These are phyloP conservation scores for Guillardia theta DNA, from an alignment of 78 protist species.

Conservation along the genomic window DNA sequence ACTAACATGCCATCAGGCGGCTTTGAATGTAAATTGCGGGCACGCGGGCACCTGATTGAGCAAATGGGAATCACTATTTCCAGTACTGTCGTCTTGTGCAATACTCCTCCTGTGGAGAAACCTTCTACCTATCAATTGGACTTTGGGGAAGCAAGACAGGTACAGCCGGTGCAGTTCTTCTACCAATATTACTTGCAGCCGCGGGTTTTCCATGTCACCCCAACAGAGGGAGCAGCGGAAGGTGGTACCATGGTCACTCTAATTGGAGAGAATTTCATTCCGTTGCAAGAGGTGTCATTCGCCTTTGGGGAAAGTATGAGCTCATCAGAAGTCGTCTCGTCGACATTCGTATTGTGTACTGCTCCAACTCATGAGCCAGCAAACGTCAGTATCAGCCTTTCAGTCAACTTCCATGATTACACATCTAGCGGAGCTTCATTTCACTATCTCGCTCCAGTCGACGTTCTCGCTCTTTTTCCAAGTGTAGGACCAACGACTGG, in stretches of 20 bases:
- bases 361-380: neutral
- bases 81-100: no score
- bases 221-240: neutral
- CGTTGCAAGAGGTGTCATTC: neutral
- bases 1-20: no score
- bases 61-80: no score
- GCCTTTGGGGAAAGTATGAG: neutral
- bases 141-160: no score
- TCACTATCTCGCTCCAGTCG: neutral
- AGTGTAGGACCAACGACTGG: neutral
- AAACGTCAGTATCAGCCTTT: neutral
- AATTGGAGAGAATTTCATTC: neutral
- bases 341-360: neutral
- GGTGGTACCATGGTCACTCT: neutral
- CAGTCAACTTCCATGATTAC: neutral
- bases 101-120: no score
- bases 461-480: neutral
- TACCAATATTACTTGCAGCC: neutral
- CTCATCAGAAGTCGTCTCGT: neutral
- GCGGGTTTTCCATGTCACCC: neutral
- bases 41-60: no score
- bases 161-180: neutral
- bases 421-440: neutral
- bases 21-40: no score
- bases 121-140: no score